Evolutionary conservation across 1,284 basidiomycete genomes (phyloP).

Genomic region (Leccinum solheimii): DNA sequence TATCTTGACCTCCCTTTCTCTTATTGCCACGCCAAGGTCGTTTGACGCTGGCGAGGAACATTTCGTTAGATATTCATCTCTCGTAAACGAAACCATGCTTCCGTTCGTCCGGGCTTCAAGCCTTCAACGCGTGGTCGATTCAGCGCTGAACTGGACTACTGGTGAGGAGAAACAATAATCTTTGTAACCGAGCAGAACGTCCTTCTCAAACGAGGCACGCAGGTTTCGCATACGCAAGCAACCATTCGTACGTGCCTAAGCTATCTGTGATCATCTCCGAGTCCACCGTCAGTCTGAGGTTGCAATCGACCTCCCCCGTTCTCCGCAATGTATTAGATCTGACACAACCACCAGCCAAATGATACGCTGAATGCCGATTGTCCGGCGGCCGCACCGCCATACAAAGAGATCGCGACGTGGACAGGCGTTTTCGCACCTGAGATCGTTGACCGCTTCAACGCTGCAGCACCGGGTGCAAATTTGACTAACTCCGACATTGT

Average conservation of each 20-base stretch:
- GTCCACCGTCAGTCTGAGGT: slow-evolving; percentile 41
- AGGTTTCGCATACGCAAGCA: slow-evolving; percentile 56
- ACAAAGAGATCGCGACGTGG: slow-evolving; percentile 50
- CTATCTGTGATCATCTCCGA: slow-evolving; percentile 57
- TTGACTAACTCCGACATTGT: slow-evolving; percentile 58
- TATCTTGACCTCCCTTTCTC: not conserved
- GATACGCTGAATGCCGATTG: slow-evolving; percentile 74
- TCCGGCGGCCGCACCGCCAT: slow-evolving; percentile 51
- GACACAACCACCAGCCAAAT: slow-evolving; percentile 45
- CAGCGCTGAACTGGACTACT: too few relatives aligned
- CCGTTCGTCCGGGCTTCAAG: slow-evolving; percentile 70
- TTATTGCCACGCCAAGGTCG: slow-evolving; percentile 39
- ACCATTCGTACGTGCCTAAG: slow-evolving; percentile 39
- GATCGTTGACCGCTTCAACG: slow-evolving; percentile 65
- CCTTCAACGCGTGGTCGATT: slow-evolving; percentile 24
- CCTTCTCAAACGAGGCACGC: slow-evolving; percentile 1
- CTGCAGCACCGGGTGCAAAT: slow-evolving; percentile 59
- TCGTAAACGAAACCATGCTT: slow-evolving; percentile 44
- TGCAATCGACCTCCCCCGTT: not conserved
- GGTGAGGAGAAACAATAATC: too few relatives aligned
- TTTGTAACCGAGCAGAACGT: not conserved
- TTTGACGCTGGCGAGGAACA: slow-evolving; percentile 47
- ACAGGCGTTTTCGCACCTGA: slow-evolving; percentile 52
- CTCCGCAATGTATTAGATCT: not conserved
- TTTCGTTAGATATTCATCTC: slow-evolving; percentile 51